Percentiles rank a stretch among this genome's conserved stretches.
These are phyloP conservation scores for Ambrosia hybrid DNA, from an alignment of 140 eudicot genomes.

Conservation along the genomic window DNA sequence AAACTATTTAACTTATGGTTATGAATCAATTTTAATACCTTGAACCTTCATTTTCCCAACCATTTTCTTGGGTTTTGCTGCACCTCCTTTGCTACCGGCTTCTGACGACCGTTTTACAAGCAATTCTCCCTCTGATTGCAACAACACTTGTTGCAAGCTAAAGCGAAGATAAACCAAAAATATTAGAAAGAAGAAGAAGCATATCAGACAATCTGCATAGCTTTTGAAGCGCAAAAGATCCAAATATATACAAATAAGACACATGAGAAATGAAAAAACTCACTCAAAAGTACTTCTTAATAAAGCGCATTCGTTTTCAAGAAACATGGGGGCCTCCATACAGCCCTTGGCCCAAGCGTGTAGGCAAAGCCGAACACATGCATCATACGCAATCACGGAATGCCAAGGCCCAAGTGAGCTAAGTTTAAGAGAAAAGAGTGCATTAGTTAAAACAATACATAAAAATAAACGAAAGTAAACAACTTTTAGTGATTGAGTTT, in stretches of 20 bases:
- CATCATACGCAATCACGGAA: constrained; percentile 82
- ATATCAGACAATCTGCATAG: constrained; percentile 3
- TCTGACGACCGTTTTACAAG: constrained; percentile 62
- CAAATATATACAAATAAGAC: constrained; percentile 7
- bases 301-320: constrained; percentile 74
- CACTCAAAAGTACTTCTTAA: constrained; percentile 67
- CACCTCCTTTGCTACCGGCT: constrained; percentile 51
- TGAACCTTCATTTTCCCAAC: constrained; percentile 93
- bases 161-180: constrained; percentile 19
- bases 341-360: constrained; percentile 95
- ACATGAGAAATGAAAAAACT: constrained; percentile 27
- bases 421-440: constrained; percentile 5
- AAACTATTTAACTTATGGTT: background rate
- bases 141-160: constrained; percentile 79
- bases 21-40: too few species aligned
- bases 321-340: constrained; percentile 79
- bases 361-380: constrained; percentile 88
- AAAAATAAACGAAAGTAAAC: constrained; percentile 1
- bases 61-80: constrained; percentile 75
- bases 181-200: background rate
- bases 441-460: constrained; percentile 21
- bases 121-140: constrained; percentile 83
- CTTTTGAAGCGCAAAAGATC: background rate
- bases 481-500: background rate
- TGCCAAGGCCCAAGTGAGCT: constrained; percentile 95